Percentiles rank a stretch among this genome's conserved stretches.
Evolutionary conservation across 768 basidiomycete species (phyloP).

Genomic region (Kwoniella europaea): DNA sequence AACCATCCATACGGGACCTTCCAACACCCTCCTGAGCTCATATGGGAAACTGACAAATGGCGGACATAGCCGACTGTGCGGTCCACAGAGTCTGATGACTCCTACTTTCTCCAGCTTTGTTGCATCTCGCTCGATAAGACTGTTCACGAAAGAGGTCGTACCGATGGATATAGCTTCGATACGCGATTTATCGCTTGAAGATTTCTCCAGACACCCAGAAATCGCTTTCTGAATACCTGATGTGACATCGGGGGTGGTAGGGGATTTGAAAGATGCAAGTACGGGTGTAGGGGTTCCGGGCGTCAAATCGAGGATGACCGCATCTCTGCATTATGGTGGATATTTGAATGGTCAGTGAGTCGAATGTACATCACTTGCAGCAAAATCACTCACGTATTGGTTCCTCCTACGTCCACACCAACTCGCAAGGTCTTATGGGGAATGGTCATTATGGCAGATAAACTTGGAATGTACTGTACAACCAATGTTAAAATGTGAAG

Average conservation of each 20-base stretch:
- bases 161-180: constrained; percentile 68
- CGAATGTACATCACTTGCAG: too few relatives aligned
- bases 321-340: constrained; percentile 43
- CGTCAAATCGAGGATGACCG: constrained; percentile 59
- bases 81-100: constrained; percentile 69
- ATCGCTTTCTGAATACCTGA: constrained; percentile 67
- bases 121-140: constrained; percentile 67
- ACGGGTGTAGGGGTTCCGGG: constrained; percentile 49
- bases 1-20: constrained; percentile 59
- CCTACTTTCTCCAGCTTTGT: constrained; percentile 67
- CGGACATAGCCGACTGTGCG: constrained; percentile 65
- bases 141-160: constrained; percentile 70
- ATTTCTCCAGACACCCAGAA: constrained; percentile 61
- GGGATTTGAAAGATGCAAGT: constrained; percentile 60
- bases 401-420: constrained; percentile 45
- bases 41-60: constrained; percentile 66
- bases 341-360: too few relatives aligned
- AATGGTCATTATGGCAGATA: neutral
- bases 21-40: constrained; percentile 55
- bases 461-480: neutral
- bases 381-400: constrained; percentile 35
- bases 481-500: neutral
- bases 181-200: constrained; percentile 56
- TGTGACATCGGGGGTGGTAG: constrained; percentile 67
- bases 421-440: constrained; percentile 29